Evolutionary conservation across 352 stramenopile species (phyloP), one percentile per base, ranked within the genome.

Genomic region (Elongisporangium anandrum): DNA sequence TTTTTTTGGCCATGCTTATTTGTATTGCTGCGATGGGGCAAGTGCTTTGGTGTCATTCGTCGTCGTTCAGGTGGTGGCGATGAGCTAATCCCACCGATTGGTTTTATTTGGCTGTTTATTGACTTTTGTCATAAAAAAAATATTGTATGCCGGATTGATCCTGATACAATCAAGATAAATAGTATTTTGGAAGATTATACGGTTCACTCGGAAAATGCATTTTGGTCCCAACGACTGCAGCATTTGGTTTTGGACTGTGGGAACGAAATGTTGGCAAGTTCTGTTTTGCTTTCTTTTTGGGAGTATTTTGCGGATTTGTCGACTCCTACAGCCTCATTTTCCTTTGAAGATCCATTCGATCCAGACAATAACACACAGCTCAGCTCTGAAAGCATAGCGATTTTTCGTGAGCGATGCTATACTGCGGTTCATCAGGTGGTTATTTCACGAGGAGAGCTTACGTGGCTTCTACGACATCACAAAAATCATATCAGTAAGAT

Each of bases 1-100:
- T 93, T 92, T 62, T 90, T 90, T 51, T 93, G 84, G 81, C 79
- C 81, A 1, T 75, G 73, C n/a, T 49, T 88, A 23, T 87, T 77
- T 59, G 86, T 92, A 50, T 57, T 93, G n/a, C 59, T 93, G 48
- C 72, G 79, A 9, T 93, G 84, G 84, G 81, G 78, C 17, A 91
- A 90, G 56, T 87, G 76, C 8, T 70, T 80, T 0, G 81, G 78
- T 2, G 24, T 93, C 34, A 82, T 93, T 66, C 72, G 77, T 16
- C 80, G 84, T 16, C 73, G 76, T 0, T 79, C 69, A 7, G 66
- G 76, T 24, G 71, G 70, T 38, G 81, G 84, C 1, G 52, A 73
- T 9, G 71, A 85, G 48, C 70, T 92, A 56, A 78, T 93, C 58
- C 72, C 72, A 8, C 78, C 81, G 0, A 79, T 80, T 1, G 82